phyloP scores from a whole-genome alignment of 2,329 filamentous ascomycete genomes.

The Fusarium torulosum region DNA sequence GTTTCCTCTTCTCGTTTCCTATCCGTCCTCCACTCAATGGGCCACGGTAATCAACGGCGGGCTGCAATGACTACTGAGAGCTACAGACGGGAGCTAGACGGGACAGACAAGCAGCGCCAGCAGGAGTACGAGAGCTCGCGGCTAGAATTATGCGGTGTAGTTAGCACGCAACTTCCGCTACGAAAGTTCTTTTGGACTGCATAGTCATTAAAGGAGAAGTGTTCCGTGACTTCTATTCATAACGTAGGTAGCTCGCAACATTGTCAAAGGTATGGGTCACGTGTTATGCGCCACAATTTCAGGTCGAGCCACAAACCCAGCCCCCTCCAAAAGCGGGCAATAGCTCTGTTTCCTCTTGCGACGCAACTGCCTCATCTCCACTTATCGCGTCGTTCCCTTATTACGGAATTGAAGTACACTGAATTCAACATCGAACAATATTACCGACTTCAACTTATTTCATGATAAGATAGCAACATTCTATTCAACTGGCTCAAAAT shows the following conservation, averaged over 20 bases:
- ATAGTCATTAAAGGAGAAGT: neutral
- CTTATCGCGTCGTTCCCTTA: slow-evolving; percentile 19
- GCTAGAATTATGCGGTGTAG: neutral
- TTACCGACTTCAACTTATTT: neutral
- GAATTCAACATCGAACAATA: slow-evolving; percentile 4
- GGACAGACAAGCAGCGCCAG: too few relatives aligned
- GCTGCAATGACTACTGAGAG: neutral
- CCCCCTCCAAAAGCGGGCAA: slow-evolving; percentile 10
- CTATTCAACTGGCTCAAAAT: slow-evolving; percentile 26
- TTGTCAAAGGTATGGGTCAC: neutral
- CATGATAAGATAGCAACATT: neutral
- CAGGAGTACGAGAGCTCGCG: neutral
- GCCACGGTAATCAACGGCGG: neutral
- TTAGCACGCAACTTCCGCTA: neutral
- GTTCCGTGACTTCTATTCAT: too few relatives aligned
- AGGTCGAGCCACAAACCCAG: slow-evolving; percentile 20
- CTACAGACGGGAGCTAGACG: neutral
- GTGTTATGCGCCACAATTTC: slow-evolving; percentile 16
- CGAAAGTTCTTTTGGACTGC: neutral
- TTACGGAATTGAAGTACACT: slow-evolving; percentile 7
- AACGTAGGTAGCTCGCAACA: neutral
- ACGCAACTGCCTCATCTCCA: slow-evolving; percentile 5
- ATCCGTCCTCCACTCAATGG: neutral
- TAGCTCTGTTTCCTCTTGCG: slow-evolving; percentile 14
- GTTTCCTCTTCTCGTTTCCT: neutral